Conservation (phyloP, 177 flowering plant species). For the Vitis hybrid region DNA sequence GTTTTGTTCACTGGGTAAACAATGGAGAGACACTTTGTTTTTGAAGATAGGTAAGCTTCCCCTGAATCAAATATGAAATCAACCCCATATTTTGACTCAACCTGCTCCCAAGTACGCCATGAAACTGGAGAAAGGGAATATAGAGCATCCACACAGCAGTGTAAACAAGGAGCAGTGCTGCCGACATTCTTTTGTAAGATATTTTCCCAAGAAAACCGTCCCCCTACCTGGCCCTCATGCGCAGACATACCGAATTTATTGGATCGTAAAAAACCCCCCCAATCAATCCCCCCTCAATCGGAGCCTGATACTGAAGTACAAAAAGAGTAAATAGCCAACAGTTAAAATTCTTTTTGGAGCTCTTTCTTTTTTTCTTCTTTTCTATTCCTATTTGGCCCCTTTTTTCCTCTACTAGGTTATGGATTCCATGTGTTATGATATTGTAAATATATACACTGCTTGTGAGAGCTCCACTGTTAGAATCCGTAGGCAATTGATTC, state of each 20-base stretch:
- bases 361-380: slow-evolving; percentile 12
- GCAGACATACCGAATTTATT: slow-evolving; percentile 4
- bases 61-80: not conserved
- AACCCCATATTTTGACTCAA: not conserved
- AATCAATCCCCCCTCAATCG: not conserved
- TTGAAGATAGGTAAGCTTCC: slow-evolving; percentile 20
- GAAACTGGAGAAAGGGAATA: not conserved
- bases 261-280: slow-evolving; percentile 11
- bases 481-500: slow-evolving; percentile 22
- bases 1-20: slow-evolving; percentile 82
- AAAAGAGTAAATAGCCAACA: slow-evolving; percentile 28
- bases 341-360: slow-evolving; percentile 29
- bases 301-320: slow-evolving; percentile 18
- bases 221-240: not conserved
- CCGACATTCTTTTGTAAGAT: slow-evolving; percentile 2
- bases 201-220: not conserved
- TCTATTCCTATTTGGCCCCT: not conserved
- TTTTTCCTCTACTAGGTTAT: slow-evolving; percentile 3
- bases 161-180: slow-evolving; percentile 5
- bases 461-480: slow-evolving; percentile 20
- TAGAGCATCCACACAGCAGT: not conserved
- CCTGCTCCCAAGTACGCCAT: not conserved
- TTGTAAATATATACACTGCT: slow-evolving; percentile 30
- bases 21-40: slow-evolving; percentile 71
- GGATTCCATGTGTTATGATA: slow-evolving; percentile 14